Evolutionary conservation across 2,329 filamentous ascomycete species (phyloP), one percentile per base, ranked within the genome.

Genomic region (Colletotrichum abscissum): DNA sequence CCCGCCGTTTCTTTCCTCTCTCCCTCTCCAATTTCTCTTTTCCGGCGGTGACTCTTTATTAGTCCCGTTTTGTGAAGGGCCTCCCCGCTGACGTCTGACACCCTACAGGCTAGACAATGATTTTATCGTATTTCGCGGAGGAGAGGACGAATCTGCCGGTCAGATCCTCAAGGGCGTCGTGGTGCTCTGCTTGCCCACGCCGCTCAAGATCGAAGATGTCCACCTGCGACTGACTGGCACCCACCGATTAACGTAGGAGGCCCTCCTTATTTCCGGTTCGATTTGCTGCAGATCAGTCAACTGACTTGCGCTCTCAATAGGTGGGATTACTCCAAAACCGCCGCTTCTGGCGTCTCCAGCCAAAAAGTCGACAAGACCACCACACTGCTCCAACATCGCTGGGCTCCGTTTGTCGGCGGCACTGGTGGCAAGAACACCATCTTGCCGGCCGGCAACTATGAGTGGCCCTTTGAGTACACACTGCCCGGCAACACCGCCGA

Each of bases 71-170:
- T 38, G 9, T 56, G 14, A 16, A 1, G 42, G 7, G 26, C 70
- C 72, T 1, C 75, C 75, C 75, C 60, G 73, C 78, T 75, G 59
- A 72, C 72, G 24, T 35, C 75, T 64, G 55, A 52, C 22, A 38
- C n/a, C 54, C 14, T 26, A 52, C 78, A 95, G 94, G 65, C 88
- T 95, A 73, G 93, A 95, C 65, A 92, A 93, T 78, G 92, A 94
- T 78, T 93, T 95, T 70, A 90, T 96, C 72, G 92, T 96, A 35
- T 92, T 97, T 75, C 92, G 94, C 66, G 94, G 94, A 73, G 88
- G 85, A 76, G 92, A 94, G 69, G 88, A 93, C 80, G 94, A 96
- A 80, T 93, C 94, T 59, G 90, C 93, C 56, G 94, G 92, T 74
- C 93, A 94, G 78, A 83, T 94, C 67, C 84, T 97, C 76, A 93